phyloP scores from a whole-genome alignment of 2,329 filamentous ascomycete genomes.

The Emmonsiellopsis sp. region DNA sequence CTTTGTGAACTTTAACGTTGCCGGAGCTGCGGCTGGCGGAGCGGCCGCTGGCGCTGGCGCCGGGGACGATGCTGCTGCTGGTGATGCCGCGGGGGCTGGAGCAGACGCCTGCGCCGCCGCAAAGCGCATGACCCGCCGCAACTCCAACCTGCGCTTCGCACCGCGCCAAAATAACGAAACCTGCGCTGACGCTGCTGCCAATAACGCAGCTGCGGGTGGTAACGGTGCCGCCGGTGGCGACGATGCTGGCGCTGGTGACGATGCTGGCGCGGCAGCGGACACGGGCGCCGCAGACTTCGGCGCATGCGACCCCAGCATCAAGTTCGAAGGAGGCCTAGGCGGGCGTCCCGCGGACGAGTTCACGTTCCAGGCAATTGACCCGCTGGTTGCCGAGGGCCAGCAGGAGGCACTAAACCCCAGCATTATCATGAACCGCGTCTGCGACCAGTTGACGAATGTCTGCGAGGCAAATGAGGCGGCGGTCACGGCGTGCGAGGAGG shows the following conservation, averaged over 20 bases:
- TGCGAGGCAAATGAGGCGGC: constrained; percentile 55
- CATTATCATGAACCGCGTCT: constrained; percentile 65
- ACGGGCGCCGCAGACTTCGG: constrained; percentile 39
- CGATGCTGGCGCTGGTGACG: not conserved
- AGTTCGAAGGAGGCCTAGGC: constrained; percentile 47
- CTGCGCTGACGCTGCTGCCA: not conserved
- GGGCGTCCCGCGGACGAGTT: constrained; percentile 48
- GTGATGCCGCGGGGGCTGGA: constrained; percentile 12
- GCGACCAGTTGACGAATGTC: constrained; percentile 58
- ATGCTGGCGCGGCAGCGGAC: constrained; percentile 4
- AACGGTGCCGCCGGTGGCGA: constrained; percentile 2
- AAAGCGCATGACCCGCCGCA: not conserved
- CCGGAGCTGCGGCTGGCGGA: constrained; percentile 14
- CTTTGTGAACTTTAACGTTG: constrained; percentile 50
- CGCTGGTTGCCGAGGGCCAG: constrained; percentile 51
- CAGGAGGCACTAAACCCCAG: constrained; percentile 60
- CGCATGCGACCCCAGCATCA: constrained; percentile 41
- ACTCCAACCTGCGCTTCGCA: not conserved
- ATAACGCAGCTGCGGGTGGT: not conserved
- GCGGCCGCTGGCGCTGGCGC: constrained; percentile 20
- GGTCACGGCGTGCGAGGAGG: constrained; percentile 42
- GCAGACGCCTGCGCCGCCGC: constrained; percentile 11
- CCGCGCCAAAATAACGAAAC: not conserved
- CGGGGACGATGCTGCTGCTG: constrained; percentile 17
- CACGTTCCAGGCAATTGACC: constrained; percentile 59